Evolutionary conservation across 169 alveolate genomes (phyloP), one percentile per base, ranked within the genome.

Genomic region (Plasmodium fragile): DNA sequence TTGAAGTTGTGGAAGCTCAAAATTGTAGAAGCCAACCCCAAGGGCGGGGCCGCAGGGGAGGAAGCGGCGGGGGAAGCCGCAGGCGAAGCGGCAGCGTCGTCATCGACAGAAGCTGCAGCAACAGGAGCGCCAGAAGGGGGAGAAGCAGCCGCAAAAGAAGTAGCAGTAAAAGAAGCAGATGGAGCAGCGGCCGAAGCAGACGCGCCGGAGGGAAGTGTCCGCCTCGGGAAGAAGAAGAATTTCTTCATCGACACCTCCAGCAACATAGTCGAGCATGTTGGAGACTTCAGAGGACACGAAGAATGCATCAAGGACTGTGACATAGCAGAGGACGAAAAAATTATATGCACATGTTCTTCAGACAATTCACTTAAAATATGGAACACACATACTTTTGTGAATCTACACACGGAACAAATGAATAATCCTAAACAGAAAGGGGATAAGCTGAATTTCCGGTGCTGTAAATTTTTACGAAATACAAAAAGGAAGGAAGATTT

Each of bases 1-100:
- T 93, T 96, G n/a, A 69, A 96, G 53, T 28, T 96, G 25, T 96
- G 97, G 97, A 71, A 83, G 39, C 84, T 96, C 70, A 87, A 43
- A 32, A 69, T 90, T 39, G 70, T 45, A 18, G 69, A 75, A 25
- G 82, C 55, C 36, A 28, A 65, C 49, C 49, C 53, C 11, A 25
- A 41, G 45, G 39, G 32, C 18, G 28, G 13, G 1, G 3, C 13
- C 1, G 25, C 73, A 22, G 72, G 6, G n/a, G 28, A 8, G 8
- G 49, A 0, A 7, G 49, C 49, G 2, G 49, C 2, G 8, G 49
- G 49, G 13, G 49, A 2, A 41, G 49, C 7, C 0, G 6, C 45
- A 39, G 45, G 45, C 5, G 45, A 39, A 39, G 45, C 45, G 7
- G 49, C 49, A 41, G 0, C 49, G n/a, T n/a, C n/a, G n/a, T n/a